Evolutionary conservation across 2,329 filamentous ascomycete species (phyloP), one percentile per base, ranked within the genome.

Genomic region (Penicillium sp.): DNA sequence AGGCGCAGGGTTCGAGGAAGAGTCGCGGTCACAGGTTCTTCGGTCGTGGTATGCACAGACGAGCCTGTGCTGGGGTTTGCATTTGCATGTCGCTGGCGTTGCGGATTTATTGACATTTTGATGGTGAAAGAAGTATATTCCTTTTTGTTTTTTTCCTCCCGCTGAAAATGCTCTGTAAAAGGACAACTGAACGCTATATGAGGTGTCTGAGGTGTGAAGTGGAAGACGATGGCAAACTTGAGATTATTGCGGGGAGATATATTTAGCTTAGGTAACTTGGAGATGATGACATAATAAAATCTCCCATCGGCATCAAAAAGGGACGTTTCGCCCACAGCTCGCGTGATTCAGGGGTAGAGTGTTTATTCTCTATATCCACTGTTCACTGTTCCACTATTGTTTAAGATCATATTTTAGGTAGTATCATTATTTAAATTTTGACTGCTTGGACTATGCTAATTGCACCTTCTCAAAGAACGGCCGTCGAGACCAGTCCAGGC

Each of bases 1-100:
- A 59, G 47, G 7, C 57, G 57, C 9, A 59, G 52, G 3, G 48
- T 56, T 1, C 61, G 65, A 11, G 63, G 45, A 26, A 64, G 40
- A 24, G 42, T 58, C 21, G 63, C 59, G 21, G 62, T 49, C 23
- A 62, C 56, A 16, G 61, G 52, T 51, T 68, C 63, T 53, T 51
- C 46, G 3, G 38, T 57, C 7, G 50, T 57, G 6, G 55, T 57
- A 9, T 38, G 47, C 18, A 33, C 20, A 20, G 48, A 52, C n/a
- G 45, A 42, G 23, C 40, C 38, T 16, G 26, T 24, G 35, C 26
- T 24, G 43, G 26, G 8, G 16, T n/a, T n/a, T n/a, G 46, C 18
- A 24, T 54, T 54, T 9, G 42, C 24, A 21, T 28, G 51, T 20
- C 33, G 42, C 47, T 53, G 51, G 18, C n/a, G 52, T 47, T 40